Conservation (phyloP, 768 basidiomycete genomes). For the Lactarius hatsudake region DNA sequence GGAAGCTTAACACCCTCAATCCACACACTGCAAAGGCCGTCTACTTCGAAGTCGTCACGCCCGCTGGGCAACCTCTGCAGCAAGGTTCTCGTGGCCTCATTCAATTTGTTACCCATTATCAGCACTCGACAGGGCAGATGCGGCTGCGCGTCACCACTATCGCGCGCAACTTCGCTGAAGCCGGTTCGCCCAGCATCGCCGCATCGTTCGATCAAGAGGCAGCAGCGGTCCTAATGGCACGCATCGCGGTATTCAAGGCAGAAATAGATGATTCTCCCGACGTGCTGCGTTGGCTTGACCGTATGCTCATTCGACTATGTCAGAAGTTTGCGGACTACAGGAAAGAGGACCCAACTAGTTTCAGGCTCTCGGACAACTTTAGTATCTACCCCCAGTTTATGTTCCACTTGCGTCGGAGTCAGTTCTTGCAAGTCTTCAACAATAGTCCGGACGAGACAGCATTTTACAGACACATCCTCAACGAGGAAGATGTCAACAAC, state of each 20-base stretch:
- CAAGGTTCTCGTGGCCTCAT: slow-evolving; percentile 91
- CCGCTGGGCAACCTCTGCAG: slow-evolving; percentile 88
- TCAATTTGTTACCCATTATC: slow-evolving; percentile 98
- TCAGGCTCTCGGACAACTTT: slow-evolving; percentile 92
- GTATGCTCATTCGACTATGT: slow-evolving; percentile 97
- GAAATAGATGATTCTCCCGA: slow-evolving; percentile 98
- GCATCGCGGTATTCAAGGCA: slow-evolving; percentile 98
- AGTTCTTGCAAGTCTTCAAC: slow-evolving; percentile 99
- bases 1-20: slow-evolving; percentile 92
- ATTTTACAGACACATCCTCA: slow-evolving; percentile 95
- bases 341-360: slow-evolving; percentile 94
- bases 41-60: slow-evolving; percentile 98
- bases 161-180: slow-evolving; percentile 95
- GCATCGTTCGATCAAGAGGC: slow-evolving; percentile 98
- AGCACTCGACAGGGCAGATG: slow-evolving; percentile 94
- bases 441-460: slow-evolving; percentile 99
- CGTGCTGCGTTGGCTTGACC: slow-evolving; percentile 93
- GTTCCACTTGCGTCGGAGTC: slow-evolving; percentile 97
- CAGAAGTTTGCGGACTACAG: slow-evolving; percentile 99
- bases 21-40: slow-evolving; percentile 86
- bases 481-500: slow-evolving; percentile 98
- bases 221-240: slow-evolving; percentile 95
- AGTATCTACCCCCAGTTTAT: slow-evolving; percentile 99
- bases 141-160: slow-evolving; percentile 97
- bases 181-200: slow-evolving; percentile 91